Evolutionary conservation across 2,329 filamentous ascomycete genomes (phyloP).

Genomic region (Colletotrichum viniferum): DNA sequence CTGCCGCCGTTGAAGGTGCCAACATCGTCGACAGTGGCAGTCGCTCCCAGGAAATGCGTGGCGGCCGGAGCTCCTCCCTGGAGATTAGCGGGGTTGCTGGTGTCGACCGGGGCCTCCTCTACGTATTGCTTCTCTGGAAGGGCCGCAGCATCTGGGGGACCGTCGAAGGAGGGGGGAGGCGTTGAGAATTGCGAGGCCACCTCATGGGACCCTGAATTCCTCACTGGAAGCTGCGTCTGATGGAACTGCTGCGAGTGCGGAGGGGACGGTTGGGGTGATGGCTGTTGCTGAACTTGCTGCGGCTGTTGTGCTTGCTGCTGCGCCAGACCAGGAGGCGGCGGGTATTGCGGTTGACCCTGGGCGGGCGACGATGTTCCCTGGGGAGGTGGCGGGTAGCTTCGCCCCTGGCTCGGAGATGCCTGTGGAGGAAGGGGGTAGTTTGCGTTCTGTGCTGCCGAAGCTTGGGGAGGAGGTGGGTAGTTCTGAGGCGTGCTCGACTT

Average conservation of each 20-base stretch:
- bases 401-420: constrained; percentile 2
- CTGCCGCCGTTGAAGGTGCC: constrained; percentile 98
- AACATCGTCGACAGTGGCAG: constrained; percentile 75
- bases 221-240: constrained; percentile 25
- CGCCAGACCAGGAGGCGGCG: constrained; percentile 29
- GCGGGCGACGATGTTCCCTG: constrained; percentile 15
- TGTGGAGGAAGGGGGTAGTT: constrained; percentile 19
- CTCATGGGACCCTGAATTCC: constrained; percentile 16
- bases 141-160: constrained; percentile 25
- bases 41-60: constrained; percentile 67
- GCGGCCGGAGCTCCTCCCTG: constrained; percentile 44
- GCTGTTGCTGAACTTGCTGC: constrained; percentile 34
- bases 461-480: constrained; percentile 29
- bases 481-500: constrained; percentile 30
- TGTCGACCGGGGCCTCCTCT: constrained; percentile 28
- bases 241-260: constrained; percentile 30
- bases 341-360: constrained; percentile 30
- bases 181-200: constrained; percentile 27
- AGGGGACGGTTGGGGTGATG: constrained; percentile 22
- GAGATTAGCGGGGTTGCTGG: constrained; percentile 35
- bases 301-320: constrained; percentile 30
- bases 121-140: constrained; percentile 30
- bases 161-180: constrained; percentile 35
- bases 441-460: neutral
- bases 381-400: constrained; percentile 27